Evolutionary conservation across 257 asterid genomes (phyloP).

Genomic region (Pogostemon cablin): DNA sequence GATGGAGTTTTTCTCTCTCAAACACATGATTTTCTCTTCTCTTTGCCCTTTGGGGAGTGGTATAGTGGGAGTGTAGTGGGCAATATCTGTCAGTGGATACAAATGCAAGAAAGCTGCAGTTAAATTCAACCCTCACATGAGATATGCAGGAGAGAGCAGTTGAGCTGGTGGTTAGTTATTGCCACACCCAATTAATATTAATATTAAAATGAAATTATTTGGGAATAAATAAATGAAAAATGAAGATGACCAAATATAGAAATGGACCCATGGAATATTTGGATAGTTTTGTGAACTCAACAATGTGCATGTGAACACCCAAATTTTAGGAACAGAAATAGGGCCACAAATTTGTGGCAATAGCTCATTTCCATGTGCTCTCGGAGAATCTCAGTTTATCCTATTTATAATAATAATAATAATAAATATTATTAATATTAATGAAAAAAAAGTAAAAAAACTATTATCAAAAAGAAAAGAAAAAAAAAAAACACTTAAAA

Average conservation of each 20-base stretch:
- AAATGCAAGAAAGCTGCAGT: constrained; percentile 35
- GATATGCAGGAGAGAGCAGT: constrained; percentile 8
- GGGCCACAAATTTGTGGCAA: constrained; percentile 27
- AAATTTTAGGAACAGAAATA: constrained; percentile 25
- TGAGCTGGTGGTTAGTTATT: constrained; percentile 22
- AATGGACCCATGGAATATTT: constrained; percentile 37
- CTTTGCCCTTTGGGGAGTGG: too few species aligned
- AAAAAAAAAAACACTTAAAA: too few species aligned
- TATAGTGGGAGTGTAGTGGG: background rate
- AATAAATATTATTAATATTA: too few species aligned
- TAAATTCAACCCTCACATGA: constrained; percentile 39
- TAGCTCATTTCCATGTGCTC: constrained; percentile 26
- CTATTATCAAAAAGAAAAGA: too few species aligned
- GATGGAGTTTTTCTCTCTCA: too few species aligned
- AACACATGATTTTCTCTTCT: too few species aligned
- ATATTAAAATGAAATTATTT: background rate
- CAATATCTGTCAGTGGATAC: constrained; percentile 31
- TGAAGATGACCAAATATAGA: constrained; percentile 38
- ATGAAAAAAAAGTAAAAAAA: too few species aligned
- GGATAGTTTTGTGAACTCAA: constrained; percentile 6
- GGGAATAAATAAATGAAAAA: background rate
- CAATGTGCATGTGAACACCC: constrained; percentile 35
- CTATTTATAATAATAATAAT: background rate
- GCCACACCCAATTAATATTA: constrained; percentile 23
- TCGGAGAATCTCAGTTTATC: background rate